Base-by-base conservation (phyloP, 106 monocot genomes). In the Apostasia shenzhenica region DNA sequence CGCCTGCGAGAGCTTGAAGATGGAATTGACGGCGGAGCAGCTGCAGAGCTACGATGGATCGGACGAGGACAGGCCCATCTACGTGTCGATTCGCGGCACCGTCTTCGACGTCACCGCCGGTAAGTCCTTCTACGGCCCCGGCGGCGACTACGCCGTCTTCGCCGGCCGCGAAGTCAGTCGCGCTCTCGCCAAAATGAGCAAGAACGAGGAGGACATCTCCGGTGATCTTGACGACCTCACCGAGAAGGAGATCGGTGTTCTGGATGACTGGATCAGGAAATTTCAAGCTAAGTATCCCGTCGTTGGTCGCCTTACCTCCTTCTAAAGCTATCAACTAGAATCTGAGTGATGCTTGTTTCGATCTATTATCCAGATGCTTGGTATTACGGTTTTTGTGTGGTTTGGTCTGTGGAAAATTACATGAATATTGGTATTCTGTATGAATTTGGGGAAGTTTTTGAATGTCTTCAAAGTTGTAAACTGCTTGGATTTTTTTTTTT, bases 131-230 rank as follows among this genome's bases (percentile, higher is more conserved):
- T 95, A 95, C 82, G 88, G 95, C 55, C 91, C 91, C 55, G 91
- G 91, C 14, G 91, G 95, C 1, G 12, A 81, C 66, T 95, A 95
- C 84, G 86, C 77, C 67, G 56, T 92, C 70, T 95, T 95, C 75
- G 80, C 95, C 59, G 95, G 95, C 66, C 79, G 79, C 73, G 95
- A 95, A 67, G 83, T 86, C 52, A 75, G 79, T 67, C 88, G 95
- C 14, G 95, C 95, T 2, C 91, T 95, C 12, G 91, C 80, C 13
- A 95, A 91, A 84, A 95, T 95, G 95, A 86, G 82, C 86, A 91
- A 91, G 84, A 72, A 54, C 77, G 91, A 86, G 48, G 75, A 74
- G 9, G 91, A 91, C 75, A 71, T 91, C 74, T 67, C 38, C 72
- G 84, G 82, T 6, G 61, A 92, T 74, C 78, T 95, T 70, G 54